Conservation (phyloP, 2,329 filamentous ascomycete genomes). For the Paracorniculantispora psalliotae region DNA sequence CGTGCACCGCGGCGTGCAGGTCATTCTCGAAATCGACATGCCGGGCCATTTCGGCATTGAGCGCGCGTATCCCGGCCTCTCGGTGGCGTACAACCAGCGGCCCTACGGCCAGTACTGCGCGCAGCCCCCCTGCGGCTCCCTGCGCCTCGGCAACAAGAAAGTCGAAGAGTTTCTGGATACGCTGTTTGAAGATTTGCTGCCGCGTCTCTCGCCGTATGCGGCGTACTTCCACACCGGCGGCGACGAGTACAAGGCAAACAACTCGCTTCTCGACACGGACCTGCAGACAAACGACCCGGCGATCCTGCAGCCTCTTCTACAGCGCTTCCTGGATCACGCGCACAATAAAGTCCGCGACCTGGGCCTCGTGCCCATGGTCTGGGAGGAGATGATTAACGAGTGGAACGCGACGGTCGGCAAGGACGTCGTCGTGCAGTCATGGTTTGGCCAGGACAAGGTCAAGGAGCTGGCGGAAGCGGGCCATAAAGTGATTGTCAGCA, state of each 20-base stretch:
- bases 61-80: conserved; percentile 63
- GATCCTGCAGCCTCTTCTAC: conserved; percentile 69
- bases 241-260: conserved; percentile 77
- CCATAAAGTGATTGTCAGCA: conserved; percentile 67
- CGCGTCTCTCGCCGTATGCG: conserved; percentile 63
- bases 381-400: conserved; percentile 79
- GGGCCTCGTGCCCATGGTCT: conserved; percentile 70
- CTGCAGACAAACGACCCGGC: conserved; percentile 60
- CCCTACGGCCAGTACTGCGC: conserved; percentile 57
- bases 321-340: conserved; percentile 68
- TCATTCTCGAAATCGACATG: conserved; percentile 75
- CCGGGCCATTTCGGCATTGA: conserved; percentile 72
- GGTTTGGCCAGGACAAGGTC: conserved; percentile 62
- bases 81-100: conserved; percentile 56
- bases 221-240: conserved; percentile 82
- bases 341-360: conserved; percentile 59
- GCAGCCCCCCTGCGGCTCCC: conserved; percentile 61
- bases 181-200: conserved; percentile 71
- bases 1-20: conserved; percentile 60
- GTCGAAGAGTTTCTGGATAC: conserved; percentile 68
- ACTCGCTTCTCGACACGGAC: conserved; percentile 68
- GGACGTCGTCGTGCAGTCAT: conserved; percentile 73
- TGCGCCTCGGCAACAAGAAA: conserved; percentile 69
- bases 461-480: conserved; percentile 56
- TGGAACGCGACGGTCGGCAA: conserved; percentile 71